A percentile compares a stretch with the other conserved stretches of the same genome.
These are phyloP conservation scores for Aspergillus eucalypticola DNA, from an alignment of 2,329 filamentous ascomycete species.

Conservation along the genomic window DNA sequence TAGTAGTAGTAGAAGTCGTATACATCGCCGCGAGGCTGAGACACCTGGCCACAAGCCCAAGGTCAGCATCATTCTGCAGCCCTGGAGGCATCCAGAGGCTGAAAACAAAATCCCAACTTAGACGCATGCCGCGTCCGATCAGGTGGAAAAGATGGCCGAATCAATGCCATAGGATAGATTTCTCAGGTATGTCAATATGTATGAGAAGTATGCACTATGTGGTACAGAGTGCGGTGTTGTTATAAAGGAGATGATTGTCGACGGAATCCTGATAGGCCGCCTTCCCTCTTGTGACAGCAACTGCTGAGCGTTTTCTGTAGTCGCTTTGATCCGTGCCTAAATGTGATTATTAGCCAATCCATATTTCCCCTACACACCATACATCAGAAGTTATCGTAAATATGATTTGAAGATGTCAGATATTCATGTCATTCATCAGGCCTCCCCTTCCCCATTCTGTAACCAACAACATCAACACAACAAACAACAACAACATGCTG, in stretches of 20 bases:
- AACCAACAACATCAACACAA: background rate
- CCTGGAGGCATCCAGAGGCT: conserved; percentile 18
- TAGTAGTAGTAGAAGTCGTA: no score
- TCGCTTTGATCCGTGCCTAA: background rate
- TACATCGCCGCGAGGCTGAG: conserved; percentile 11
- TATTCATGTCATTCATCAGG: no score
- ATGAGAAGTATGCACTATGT: no score
- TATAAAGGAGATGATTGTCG: no score
- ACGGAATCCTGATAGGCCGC: background rate
- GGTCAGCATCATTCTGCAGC: conserved; percentile 16
- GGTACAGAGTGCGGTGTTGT: no score
- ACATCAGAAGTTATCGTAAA: background rate
- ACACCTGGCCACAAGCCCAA: conserved; percentile 11
- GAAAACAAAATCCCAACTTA: conserved; percentile 8
- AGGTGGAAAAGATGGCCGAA: background rate
- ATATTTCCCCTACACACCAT: background rate
- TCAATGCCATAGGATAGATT: background rate
- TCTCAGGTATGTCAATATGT: background rate
- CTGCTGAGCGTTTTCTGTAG: background rate
- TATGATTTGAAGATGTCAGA: no score
- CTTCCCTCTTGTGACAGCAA: background rate
- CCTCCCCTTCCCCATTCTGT: no score
- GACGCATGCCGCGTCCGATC: conserved; percentile 4
- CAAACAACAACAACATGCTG: background rate
- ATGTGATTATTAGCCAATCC: background rate